Evolutionary conservation across 2,329 filamentous ascomycete species (phyloP), one percentile per base, ranked within the genome.

Genomic region (Talaromyces atroroseus): DNA sequence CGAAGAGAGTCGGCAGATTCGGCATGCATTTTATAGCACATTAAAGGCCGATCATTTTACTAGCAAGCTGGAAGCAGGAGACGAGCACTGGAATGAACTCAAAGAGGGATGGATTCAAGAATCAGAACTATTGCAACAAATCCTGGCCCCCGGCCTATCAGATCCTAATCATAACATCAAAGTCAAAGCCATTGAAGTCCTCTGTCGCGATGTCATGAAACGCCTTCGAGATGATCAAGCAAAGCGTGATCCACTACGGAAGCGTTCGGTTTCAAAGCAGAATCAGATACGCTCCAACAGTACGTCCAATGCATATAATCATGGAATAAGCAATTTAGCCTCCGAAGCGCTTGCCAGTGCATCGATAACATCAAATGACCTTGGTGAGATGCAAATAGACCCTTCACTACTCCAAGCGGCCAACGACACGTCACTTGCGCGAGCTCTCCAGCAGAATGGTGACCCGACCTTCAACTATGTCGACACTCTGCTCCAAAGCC

Each of bases 121-220:
- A 26, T 85, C 81, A 0, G 73, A 77, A 8, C 67, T 84, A 4
- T 72, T 89, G 16, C 80, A 78, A 57, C 74, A 70, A 7, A 79
- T 84, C 10, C 72, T 89, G 8, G 75, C 76, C 0, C 72, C 75
- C 0, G 78, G 76, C 2, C 73, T 77, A 14, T 69, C 75, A 1
- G 82, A 86, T 60, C 77, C 81, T 2, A 74, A 79, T 21, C 77
- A 83, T 55, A 65, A 72, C 21, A 71, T 76, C 47, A 88, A 85
- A 67, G 67, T 82, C 34, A 85, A 82, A 61, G 87, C 87, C 1
- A 70, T 92, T 48, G 87, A 92, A 59, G 78, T 88, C 0, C 73
- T 94, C 3, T 87, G 87, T 52, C 80, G 85, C 52, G 89, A 92
- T 70, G 86, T 90, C 18, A 86, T 89, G 80, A 92, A 92, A 72